Conservation (phyloP, 139 green algal species). For the Volvox africanus region DNA sequence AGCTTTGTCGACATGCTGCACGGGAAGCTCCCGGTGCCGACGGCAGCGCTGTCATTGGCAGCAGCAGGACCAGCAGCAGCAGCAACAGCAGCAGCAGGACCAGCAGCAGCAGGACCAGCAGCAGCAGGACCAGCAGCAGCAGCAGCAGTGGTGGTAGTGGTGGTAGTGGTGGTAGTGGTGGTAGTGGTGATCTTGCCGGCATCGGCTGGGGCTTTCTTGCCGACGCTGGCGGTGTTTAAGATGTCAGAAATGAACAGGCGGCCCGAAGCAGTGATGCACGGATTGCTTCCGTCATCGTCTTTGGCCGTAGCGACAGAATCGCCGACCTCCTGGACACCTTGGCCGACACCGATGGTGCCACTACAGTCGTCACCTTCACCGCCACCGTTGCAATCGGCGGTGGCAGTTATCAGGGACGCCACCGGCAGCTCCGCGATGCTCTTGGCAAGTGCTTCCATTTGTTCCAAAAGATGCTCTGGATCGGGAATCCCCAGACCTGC, state of each 20-base stretch:
- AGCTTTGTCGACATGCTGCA: not conserved
- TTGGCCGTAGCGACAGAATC: not conserved
- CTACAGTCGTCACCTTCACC: not conserved
- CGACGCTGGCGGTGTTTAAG: too few species aligned
- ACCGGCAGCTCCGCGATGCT: not conserved
- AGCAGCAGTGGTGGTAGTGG: too few species aligned
- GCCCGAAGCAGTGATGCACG: too few species aligned
- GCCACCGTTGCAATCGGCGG: not conserved
- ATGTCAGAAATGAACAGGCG: too few species aligned
- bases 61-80: not conserved
- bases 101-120: not conserved
- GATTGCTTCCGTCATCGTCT: not conserved
- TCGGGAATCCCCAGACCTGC: not conserved
- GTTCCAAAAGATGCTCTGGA: not conserved
- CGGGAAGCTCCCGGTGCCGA: not conserved
- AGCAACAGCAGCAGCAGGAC: not conserved
- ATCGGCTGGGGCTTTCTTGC: too few species aligned
- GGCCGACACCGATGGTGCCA: not conserved
- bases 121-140: not conserved
- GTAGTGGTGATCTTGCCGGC: too few species aligned
- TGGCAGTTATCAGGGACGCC: not conserved
- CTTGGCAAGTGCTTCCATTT: conserved; percentile 1
- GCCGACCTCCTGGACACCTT: not conserved
- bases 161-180: too few species aligned
- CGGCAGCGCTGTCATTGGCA: too few species aligned